A percentile compares a stretch with the other conserved stretches of the same genome.
Evolutionary conservation across 2,329 filamentous ascomycete species (phyloP).

Genomic region (Diplodia corticola): DNA sequence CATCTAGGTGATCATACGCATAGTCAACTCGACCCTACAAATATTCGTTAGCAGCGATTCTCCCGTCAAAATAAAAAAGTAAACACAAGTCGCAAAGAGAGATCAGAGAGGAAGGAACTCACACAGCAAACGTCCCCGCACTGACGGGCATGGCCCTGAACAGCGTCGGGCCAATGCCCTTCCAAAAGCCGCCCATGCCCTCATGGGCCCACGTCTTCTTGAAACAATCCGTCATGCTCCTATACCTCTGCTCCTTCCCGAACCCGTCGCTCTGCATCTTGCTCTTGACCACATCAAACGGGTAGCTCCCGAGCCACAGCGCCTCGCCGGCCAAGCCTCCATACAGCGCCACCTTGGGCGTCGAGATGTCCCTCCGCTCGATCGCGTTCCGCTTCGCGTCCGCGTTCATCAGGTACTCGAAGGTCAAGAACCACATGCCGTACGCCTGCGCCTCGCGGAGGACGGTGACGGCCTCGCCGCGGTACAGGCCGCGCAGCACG

Average conservation of each 20-base stretch:
- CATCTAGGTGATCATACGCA: slow-evolving; percentile 42
- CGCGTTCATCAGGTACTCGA: slow-evolving; percentile 93
- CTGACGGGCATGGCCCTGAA: slow-evolving; percentile 95
- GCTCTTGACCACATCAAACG: slow-evolving; percentile 96
- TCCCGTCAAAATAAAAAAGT: too few species aligned
- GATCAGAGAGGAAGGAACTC: slow-evolving; percentile 29
- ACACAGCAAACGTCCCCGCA: slow-evolving; percentile 93
- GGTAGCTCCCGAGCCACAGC: slow-evolving; percentile 91
- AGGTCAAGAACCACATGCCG: slow-evolving; percentile 90
- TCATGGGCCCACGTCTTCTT: slow-evolving; percentile 75
- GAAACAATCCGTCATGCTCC: slow-evolving; percentile 86
- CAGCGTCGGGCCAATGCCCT: slow-evolving; percentile 85
- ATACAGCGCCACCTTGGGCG: slow-evolving; percentile 85
- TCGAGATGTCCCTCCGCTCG: slow-evolving; percentile 74
- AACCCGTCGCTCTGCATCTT: slow-evolving; percentile 99
- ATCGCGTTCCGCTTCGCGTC: slow-evolving; percentile 78
- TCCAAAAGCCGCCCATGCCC: slow-evolving; percentile 87
- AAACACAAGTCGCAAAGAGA: too few species aligned
- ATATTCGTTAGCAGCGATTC: slow-evolving; percentile 17
- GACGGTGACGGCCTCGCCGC: slow-evolving; percentile 82
- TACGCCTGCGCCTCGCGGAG: slow-evolving; percentile 92
- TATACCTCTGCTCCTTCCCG: slow-evolving; percentile 69
- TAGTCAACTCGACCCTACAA: slow-evolving; percentile 33
- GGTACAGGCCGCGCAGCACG: slow-evolving; percentile 74
- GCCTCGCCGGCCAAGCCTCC: slow-evolving; percentile 92